phyloP scores from a whole-genome alignment of 2,329 filamentous ascomycete genomes.

The Fusarium nanum region DNA sequence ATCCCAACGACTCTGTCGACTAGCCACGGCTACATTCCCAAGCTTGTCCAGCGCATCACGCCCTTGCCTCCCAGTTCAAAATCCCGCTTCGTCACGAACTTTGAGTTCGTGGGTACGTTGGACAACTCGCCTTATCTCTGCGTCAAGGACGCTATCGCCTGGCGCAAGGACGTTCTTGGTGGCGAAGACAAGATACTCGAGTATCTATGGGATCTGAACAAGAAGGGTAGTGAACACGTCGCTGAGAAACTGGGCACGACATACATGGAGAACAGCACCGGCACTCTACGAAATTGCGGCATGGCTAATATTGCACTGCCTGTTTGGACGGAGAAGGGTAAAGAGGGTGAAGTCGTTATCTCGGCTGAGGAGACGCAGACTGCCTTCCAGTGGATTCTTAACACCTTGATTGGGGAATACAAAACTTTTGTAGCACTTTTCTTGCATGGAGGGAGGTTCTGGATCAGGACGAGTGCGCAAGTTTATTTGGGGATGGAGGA shows the following conservation, averaged over 20 bases:
- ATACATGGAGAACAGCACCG: constrained; percentile 73
- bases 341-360: constrained; percentile 48
- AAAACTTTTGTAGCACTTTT: constrained; percentile 78
- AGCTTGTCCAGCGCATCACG: constrained; percentile 46
- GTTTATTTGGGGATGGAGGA: constrained; percentile 84
- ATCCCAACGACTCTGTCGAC: constrained; percentile 82
- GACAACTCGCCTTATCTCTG: constrained; percentile 80
- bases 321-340: constrained; percentile 55
- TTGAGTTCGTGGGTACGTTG: constrained; percentile 81
- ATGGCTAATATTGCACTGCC: constrained; percentile 82
- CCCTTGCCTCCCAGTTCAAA: constrained; percentile 61
- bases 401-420: constrained; percentile 66
- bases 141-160: constrained; percentile 76
- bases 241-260: constrained; percentile 75
- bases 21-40: constrained; percentile 78
- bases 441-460: constrained; percentile 70
- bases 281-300: constrained; percentile 72
- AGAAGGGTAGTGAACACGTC: constrained; percentile 69
- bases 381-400: constrained; percentile 69
- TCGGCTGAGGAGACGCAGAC: constrained; percentile 48
- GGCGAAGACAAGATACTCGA: constrained; percentile 76
- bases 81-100: constrained; percentile 73
- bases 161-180: constrained; percentile 74
- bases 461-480: constrained; percentile 81
- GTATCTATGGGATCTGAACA: constrained; percentile 73